A percentile compares a stretch with the other conserved stretches of the same genome.
phyloP scores from a whole-genome alignment of 192 early-diverging fungal species.

The Helicostylum pulchrum region DNA sequence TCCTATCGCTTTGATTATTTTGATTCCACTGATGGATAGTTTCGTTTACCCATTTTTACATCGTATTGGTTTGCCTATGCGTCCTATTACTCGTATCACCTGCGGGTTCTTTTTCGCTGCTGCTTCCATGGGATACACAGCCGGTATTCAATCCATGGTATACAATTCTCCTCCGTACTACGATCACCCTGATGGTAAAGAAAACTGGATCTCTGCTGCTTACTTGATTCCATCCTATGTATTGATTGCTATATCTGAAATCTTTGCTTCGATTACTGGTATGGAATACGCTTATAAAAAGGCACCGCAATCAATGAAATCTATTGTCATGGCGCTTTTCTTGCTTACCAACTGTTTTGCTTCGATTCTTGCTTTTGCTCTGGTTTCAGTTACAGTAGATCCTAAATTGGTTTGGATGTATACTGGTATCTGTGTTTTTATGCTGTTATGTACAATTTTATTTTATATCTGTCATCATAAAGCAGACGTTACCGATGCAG shows the following conservation, averaged over 20 bases:
- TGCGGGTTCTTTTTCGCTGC: constrained; percentile 64
- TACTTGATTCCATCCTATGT: constrained; percentile 59
- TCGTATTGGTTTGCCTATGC: constrained; percentile 46
- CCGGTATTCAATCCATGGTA: constrained; percentile 59
- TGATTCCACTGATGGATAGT: constrained; percentile 72
- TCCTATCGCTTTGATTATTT: constrained; percentile 63
- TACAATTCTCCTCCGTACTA: constrained; percentile 61
- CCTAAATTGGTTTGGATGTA: constrained; percentile 63
- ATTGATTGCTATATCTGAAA: constrained; percentile 65
- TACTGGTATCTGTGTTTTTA: constrained; percentile 44
- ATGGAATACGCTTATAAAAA: constrained; percentile 68
- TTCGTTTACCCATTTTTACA: constrained; percentile 61
- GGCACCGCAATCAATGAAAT: constrained; percentile 62
- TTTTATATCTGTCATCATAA: constrained; percentile 54
- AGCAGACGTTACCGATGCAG: constrained; percentile 43
- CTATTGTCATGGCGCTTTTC: constrained; percentile 67
- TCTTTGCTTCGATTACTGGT: constrained; percentile 67
- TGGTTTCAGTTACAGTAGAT: constrained; percentile 58
- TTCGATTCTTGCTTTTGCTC: constrained; percentile 51
- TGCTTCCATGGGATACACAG: constrained; percentile 60
- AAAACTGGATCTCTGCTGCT: constrained; percentile 56
- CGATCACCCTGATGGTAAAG: constrained; percentile 34
- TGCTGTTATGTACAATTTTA: constrained; percentile 33
- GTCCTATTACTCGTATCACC: constrained; percentile 64
- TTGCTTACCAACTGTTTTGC: constrained; percentile 56